phyloP scores from a whole-genome alignment of 352 stramenopile species.

The Phytophthora cactorum region DNA sequence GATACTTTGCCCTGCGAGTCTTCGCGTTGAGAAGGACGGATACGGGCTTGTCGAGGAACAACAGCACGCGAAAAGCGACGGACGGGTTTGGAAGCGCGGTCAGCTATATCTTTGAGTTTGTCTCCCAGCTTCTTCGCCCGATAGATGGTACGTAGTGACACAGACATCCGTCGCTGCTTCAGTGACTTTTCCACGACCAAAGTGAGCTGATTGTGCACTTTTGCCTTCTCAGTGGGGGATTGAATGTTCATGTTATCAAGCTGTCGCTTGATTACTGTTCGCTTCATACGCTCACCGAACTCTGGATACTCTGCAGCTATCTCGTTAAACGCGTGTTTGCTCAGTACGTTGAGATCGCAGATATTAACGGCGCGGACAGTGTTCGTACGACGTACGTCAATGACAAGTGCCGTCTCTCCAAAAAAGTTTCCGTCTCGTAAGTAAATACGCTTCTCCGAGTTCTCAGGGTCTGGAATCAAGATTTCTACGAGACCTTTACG shows the following conservation, averaged over 20 bases:
- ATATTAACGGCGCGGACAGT: constrained; percentile 82
- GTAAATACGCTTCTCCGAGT: constrained; percentile 72
- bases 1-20: constrained; percentile 13
- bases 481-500: constrained; percentile 86
- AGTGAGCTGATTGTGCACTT: constrained; percentile 80
- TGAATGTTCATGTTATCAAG: constrained; percentile 89
- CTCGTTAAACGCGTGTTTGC: constrained; percentile 80
- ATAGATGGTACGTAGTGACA: constrained; percentile 80
- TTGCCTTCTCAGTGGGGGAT: constrained; percentile 71
- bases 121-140: constrained; percentile 80
- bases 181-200: constrained; percentile 83
- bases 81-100: constrained; percentile 51
- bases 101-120: constrained; percentile 85
- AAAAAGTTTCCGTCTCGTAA: constrained; percentile 82
- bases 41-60: constrained; percentile 15
- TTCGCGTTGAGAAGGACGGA: constrained; percentile 32
- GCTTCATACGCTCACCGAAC: constrained; percentile 83
- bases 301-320: constrained; percentile 83
- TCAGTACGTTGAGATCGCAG: constrained; percentile 82
- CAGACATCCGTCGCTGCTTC: constrained; percentile 72
- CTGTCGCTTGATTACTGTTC: constrained; percentile 82
- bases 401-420: constrained; percentile 77
- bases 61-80: constrained; percentile 30
- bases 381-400: constrained; percentile 81
- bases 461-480: constrained; percentile 54